A percentile compares a stretch with the other conserved stretches of the same genome.
Conservation (phyloP, 495 filamentous ascomycete genomes). For the Aspergillus ostianus region DNA sequence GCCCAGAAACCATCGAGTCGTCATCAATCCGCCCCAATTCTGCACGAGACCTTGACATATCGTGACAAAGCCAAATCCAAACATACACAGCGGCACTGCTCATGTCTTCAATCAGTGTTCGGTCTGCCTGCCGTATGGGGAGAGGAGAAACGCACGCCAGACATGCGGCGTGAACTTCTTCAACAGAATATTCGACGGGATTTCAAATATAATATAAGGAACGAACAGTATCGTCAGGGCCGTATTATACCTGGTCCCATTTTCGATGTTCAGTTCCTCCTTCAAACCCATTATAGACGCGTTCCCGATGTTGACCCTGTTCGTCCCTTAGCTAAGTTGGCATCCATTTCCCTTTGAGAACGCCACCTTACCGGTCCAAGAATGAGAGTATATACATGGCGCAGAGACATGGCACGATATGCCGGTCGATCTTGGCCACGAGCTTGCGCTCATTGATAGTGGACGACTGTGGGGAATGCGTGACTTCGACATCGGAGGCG, state of each 20-base stretch:
- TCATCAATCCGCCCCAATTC: conserved; percentile 75
- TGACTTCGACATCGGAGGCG: not conserved
- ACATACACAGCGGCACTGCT: conserved; percentile 70
- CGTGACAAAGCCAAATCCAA: conserved; percentile 75
- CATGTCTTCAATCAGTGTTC: not conserved
- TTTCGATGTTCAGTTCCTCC: conserved; percentile 57
- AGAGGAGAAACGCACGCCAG: conserved; percentile 55
- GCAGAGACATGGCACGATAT: conserved; percentile 77
- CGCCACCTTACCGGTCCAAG: conserved; percentile 63
- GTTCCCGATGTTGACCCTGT: conserved; percentile 67
- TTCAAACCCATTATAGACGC: conserved; percentile 59
- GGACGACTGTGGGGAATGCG: not conserved
- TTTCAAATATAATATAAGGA: conserved; percentile 81
- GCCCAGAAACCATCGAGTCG: conserved; percentile 84
- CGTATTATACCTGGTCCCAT: conserved; percentile 66
- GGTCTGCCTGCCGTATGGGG: not conserved
- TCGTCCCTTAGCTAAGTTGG: not conserved
- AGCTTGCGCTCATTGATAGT: conserved; percentile 56
- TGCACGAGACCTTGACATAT: conserved; percentile 76
- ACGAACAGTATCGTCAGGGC: conserved; percentile 90
- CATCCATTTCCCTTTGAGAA: not conserved
- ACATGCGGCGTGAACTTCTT: conserved; percentile 78
- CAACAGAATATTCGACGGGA: conserved; percentile 87
- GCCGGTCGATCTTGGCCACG: conserved; percentile 73
- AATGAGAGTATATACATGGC: conserved; percentile 88